Base-by-base conservation (phyloP, 768 basidiomycete genomes). In the Phylloporus arenicola region DNA sequence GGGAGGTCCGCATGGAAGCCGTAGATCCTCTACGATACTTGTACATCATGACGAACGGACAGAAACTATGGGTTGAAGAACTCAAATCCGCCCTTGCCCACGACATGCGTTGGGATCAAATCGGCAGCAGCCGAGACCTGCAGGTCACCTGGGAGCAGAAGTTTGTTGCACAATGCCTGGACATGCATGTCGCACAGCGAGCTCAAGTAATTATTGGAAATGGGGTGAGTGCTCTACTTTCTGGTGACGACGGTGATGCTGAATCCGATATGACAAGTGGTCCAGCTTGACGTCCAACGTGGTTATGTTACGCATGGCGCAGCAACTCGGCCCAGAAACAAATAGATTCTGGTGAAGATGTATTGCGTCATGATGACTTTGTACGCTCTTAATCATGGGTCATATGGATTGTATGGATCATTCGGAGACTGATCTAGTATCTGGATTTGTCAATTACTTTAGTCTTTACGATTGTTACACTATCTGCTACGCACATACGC, bases 121-220 rank as follows among this genome's bases (percentile, higher is more conserved):
- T 80, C n/a, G 52, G 60, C 45, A 77, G 70, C 43, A 75, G 71
- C 46, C 60, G 69, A 30, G 78, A 80, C 44, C 48, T 81, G 47
- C 46, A 56, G n/a, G 30, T 78, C 6, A 72, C 64, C 6, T 61
- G 60, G 60, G 73, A 77, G 54, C 69, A 81, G 56, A 63, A 64
- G 48, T 73, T 69, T 45, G 69, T 76, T 35, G 64, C 67, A 8
- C 74, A 78, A 55, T 72, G 70, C 38, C 48, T 80, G 47, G 79
- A 81, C 56, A 81, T 81, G 77, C 68, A 70, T 43, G 65, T 81
- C 30, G 77, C 72, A 19, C 63, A 71, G 48, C 63, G 68, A 42
- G 76, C 79, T 11, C 72, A 78, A 50, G 69, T 74, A 17, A 75
- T 81, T 49, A 64, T 81, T 31, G 80, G 79, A 1, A 80, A 81